Percentiles rank a stretch among this genome's conserved stretches.
Evolutionary conservation across 495 filamentous ascomycete genomes (phyloP).

Genomic region (Tuber umbilicatum): DNA sequence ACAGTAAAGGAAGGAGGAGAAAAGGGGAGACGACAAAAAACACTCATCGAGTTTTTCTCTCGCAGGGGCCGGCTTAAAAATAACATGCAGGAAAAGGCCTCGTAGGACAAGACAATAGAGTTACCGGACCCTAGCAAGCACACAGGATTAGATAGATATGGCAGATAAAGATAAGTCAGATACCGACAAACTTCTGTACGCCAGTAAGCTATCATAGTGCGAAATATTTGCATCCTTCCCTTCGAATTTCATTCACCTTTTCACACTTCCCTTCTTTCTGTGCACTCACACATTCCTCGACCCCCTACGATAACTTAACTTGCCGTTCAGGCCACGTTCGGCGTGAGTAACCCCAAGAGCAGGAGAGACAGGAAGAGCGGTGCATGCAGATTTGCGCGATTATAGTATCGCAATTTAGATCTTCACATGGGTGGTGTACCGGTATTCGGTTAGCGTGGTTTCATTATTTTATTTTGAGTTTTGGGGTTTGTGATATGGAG

Average conservation of each 20-base stretch:
- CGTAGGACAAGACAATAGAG: not conserved
- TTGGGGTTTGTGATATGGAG: not conserved
- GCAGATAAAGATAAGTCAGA: not conserved
- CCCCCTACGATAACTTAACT: not conserved
- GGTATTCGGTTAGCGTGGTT: not conserved
- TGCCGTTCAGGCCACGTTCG: not conserved
- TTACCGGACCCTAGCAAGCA: too few species aligned
- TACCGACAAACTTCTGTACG: not conserved
- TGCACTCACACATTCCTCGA: not conserved
- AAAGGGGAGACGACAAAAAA: not conserved
- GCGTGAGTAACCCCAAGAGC: not conserved
- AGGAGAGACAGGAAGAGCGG: not conserved
- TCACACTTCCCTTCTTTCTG: not conserved
- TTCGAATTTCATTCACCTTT: not conserved
- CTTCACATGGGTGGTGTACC: not conserved
- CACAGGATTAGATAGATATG: not conserved
- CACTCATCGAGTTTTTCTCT: not conserved
- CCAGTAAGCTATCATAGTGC: not conserved
- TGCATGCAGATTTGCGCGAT: not conserved
- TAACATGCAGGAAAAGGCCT: not conserved
- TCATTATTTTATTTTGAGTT: not conserved
- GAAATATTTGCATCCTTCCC: not conserved
- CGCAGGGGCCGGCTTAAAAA: not conserved
- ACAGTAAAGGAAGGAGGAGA: not conserved
- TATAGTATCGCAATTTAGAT: slow-evolving; percentile 2